phyloP scores from a whole-genome alignment of 2,329 filamentous ascomycete genomes.

The Phoma sp. region DNA sequence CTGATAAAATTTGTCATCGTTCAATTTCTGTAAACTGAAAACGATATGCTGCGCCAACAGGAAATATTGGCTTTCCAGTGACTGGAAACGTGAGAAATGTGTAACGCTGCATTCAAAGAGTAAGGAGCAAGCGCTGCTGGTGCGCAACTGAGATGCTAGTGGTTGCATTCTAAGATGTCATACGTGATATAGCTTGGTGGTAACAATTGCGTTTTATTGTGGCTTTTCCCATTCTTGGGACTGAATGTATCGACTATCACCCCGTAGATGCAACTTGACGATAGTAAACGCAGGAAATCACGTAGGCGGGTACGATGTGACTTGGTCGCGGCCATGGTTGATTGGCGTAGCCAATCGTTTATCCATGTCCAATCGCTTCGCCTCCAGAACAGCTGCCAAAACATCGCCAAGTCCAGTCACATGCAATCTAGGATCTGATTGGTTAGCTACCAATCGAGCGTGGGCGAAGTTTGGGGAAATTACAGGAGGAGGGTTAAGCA shows the following conservation, averaged over 20 bases:
- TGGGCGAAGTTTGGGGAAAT: neutral
- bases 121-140: no score
- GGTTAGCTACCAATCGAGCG: neutral
- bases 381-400: constrained; percentile 4
- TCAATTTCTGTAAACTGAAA: no score
- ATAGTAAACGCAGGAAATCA: neutral
- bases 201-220: neutral
- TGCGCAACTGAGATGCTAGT: no score
- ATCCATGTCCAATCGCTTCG: constrained; percentile 34
- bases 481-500: constrained; percentile 19
- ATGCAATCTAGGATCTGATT: neutral
- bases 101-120: no score
- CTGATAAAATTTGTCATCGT: no score
- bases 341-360: constrained; percentile 23
- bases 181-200: no score
- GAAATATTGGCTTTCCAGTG: no score
- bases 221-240: neutral
- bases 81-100: no score
- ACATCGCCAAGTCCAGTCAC: neutral
- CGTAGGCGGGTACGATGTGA: constrained; percentile 23
- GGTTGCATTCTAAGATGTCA: no score
- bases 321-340: constrained; percentile 25
- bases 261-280: no score
- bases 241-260: neutral
- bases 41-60: no score